Percentiles rank a stretch among this genome's conserved stretches.
These are phyloP conservation scores for Coemansia interrupta DNA, from an alignment of 192 early-diverging fungal species.

Conservation along the genomic window DNA sequence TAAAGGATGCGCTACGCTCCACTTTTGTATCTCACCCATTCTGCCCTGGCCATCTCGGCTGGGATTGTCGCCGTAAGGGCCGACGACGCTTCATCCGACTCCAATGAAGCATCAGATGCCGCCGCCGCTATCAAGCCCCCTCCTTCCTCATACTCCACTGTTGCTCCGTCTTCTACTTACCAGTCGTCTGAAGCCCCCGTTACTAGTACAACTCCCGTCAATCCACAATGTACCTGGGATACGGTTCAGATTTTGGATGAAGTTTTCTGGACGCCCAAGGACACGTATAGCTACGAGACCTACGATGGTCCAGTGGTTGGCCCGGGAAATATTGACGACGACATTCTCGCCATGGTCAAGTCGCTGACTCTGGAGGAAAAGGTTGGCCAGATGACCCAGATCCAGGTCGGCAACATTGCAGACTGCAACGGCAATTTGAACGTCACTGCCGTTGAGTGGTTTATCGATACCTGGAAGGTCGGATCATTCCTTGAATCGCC, in stretches of 20 bases:
- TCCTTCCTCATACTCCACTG: neutral
- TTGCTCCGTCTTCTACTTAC: neutral
- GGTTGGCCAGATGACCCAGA: conserved; percentile 60
- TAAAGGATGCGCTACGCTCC: conserved; percentile 17
- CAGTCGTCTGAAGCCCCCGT: neutral
- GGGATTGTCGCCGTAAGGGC: neutral
- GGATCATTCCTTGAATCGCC: conserved; percentile 63
- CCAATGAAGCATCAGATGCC: neutral
- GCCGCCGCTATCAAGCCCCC: neutral
- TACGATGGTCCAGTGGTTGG: conserved; percentile 5
- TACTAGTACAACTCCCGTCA: conserved; percentile 2
- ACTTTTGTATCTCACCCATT: conserved; percentile 10
- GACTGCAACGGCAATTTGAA: conserved; percentile 32
- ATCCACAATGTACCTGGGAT: conserved; percentile 9
- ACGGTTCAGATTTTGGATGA: conserved; percentile 2
- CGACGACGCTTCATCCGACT: neutral
- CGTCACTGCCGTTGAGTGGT: conserved; percentile 50
- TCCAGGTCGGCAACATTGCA: conserved; percentile 51
- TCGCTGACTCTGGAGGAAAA: conserved; percentile 49
- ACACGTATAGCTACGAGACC: conserved; percentile 4
- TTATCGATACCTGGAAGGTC: conserved; percentile 57
- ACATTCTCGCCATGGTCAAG: conserved; percentile 39
- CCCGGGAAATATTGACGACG: conserved; percentile 27
- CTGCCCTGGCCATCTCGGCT: conserved; percentile 4
- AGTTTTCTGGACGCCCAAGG: conserved; percentile 7